Evolutionary conservation across 495 filamentous ascomycete species (phyloP).

Genomic region (Podospora sp.): DNA sequence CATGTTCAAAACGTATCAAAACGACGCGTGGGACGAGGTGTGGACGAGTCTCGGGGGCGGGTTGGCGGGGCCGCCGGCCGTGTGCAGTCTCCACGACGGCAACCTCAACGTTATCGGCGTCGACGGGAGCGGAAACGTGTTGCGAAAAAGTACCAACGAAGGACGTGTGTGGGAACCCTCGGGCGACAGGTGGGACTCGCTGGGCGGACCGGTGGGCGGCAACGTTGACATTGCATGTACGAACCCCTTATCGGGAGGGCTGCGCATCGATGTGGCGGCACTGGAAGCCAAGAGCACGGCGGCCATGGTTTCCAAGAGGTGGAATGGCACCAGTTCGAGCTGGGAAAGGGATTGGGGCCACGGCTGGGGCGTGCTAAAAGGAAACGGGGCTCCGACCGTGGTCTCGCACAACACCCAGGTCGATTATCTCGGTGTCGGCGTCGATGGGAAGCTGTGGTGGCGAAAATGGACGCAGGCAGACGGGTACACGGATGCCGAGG

Average conservation of each 20-base stretch:
- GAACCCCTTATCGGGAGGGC: not conserved
- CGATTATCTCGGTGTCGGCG: constrained; percentile 3
- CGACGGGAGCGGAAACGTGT: constrained; percentile 1
- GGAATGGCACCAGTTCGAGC: not conserved
- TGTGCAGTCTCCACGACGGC: not conserved
- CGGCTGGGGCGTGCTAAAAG: not conserved
- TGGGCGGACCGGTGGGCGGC: not conserved
- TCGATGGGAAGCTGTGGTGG: not conserved
- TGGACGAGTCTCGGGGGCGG: not conserved
- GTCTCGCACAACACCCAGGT: not conserved
- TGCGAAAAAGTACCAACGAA: not conserved
- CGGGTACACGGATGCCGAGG: not conserved
- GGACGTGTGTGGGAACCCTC: not conserved
- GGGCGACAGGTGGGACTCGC: not conserved
- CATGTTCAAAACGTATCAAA: not conserved
- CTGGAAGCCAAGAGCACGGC: not conserved
- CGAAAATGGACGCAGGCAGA: not conserved
- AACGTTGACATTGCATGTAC: not conserved
- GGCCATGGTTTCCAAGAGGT: not conserved
- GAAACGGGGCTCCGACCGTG: not conserved
- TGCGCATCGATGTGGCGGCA: not conserved
- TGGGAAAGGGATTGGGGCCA: not conserved
- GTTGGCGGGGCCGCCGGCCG: not conserved
- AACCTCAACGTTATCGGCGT: not conserved
- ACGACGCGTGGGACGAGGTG: not conserved